Percentiles rank a stretch among this genome's conserved stretches.
Conservation (phyloP, 306 rosid species). For the Hippophae tibetana region DNA sequence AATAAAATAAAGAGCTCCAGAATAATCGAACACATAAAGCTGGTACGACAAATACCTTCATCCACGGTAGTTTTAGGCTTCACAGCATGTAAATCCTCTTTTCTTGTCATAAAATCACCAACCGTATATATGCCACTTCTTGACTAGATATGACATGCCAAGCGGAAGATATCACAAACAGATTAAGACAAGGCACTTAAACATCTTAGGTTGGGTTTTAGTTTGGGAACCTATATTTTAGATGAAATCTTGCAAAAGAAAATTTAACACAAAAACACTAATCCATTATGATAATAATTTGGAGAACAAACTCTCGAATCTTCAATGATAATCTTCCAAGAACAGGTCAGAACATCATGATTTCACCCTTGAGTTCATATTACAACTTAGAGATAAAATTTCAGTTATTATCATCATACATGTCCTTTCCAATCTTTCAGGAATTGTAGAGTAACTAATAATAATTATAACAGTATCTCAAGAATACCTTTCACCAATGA, state of each 20-base stretch:
- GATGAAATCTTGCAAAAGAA: neutral
- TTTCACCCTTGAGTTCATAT: neutral
- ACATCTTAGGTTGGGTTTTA: neutral
- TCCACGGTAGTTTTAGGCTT: constrained; percentile 82
- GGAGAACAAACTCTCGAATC: neutral
- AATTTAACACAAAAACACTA: neutral
- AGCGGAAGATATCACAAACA: neutral
- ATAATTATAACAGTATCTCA: too few relatives aligned
- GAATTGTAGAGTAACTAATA: too few relatives aligned
- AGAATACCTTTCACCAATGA: too few relatives aligned
- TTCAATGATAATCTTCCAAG: neutral
- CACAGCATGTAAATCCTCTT: constrained; percentile 64
- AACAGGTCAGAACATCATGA: neutral
- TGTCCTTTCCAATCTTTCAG: too few relatives aligned
- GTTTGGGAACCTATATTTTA: neutral
- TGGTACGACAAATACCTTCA: constrained; percentile 48
- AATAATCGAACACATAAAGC: neutral
- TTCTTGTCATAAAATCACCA: constrained; percentile 89
- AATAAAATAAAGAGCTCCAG: constrained; percentile 9
- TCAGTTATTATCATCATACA: too few relatives aligned
- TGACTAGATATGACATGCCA: constrained; percentile 31
- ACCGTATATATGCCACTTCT: constrained; percentile 58
- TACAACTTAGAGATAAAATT: too few relatives aligned
- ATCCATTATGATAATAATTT: neutral
- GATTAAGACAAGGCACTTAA: neutral